Base-by-base conservation (phyloP, 2,329 filamentous ascomycete species). In the Apiospora arundinis region DNA sequence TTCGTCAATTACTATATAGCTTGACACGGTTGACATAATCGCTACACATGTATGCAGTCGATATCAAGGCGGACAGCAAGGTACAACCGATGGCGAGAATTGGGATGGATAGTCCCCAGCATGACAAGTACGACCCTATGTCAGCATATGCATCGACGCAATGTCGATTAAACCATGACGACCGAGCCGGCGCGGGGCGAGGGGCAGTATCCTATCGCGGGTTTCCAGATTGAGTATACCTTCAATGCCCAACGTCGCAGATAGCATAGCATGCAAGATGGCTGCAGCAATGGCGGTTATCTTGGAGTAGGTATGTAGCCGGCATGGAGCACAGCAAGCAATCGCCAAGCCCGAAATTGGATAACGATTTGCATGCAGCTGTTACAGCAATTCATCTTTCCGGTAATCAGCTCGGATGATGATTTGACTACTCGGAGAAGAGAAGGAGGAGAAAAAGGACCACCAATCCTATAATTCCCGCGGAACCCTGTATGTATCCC, bases 151-250 rank as follows among this genome's bases (percentile, higher is more conserved):
- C 52, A 63, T 18, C 28, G 14, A 63, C 32, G 52, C 52, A 63
- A 63, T 37, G 28, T 21, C 52, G 52, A 37, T 14, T 52, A 28
- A 52, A 52, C 23, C 23, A 52, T 16, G 12, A 52, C 23, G 14
- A 18, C 49, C 49, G 23, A 63, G 16, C 18, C 56, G 56, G n/a
- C 32, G 56, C 32, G 56, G 56, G 56, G 56, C 56, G n/a, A 21
- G 32, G 32, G 32, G 56, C 56, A 40, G 56, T 63, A 40, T 63
- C 56, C 56, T 63, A 63, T 63, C 56, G 32, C 56, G 56, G 56
- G 23, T 63, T 63, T 63, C 56, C 56, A 63, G 32, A 37, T 40
- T 28, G 56, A 40, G 56, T 63, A 63, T 63, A 1, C 32, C 23
- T 25, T 52, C 23, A 45, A 45, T 18, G 11, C 48, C 21, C 56